A percentile compares a stretch with the other conserved stretches of the same genome.
phyloP scores from a whole-genome alignment of 768 basidiomycete species.

The Piloderma croceum region DNA sequence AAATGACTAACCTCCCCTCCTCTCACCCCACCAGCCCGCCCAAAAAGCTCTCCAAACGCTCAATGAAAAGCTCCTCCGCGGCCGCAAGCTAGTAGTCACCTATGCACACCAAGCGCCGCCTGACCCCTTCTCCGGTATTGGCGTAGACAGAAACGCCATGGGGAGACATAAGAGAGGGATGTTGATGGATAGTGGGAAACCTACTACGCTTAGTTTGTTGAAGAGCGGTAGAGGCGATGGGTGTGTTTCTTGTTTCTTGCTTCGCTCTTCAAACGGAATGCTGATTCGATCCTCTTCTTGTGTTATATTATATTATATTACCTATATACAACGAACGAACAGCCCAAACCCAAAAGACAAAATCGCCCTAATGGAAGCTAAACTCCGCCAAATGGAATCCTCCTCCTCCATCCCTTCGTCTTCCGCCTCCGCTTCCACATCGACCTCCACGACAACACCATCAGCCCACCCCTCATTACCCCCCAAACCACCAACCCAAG shows the following conservation, averaged over 20 bases:
- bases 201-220: conserved; percentile 83
- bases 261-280: conserved; percentile 1
- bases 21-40: conserved; percentile 81
- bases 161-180: conserved; percentile 34
- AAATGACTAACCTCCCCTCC: neutral
- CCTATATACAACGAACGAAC: too few relatives aligned
- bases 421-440: neutral
- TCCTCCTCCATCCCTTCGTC: neutral
- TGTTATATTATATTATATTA: too few relatives aligned
- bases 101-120: conserved; percentile 80
- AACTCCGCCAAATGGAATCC: conserved; percentile 73
- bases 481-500: conserved; percentile 18
- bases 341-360: conserved; percentile 83
- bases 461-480: conserved; percentile 19
- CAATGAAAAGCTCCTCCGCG: conserved; percentile 78
- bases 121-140: conserved; percentile 30
- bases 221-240: conserved; percentile 60
- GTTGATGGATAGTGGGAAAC: conserved; percentile 55
- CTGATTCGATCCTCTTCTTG: conserved; percentile 14
- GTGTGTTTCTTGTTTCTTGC: conserved; percentile 26
- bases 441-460: conserved; percentile 8
- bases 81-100: conserved; percentile 87
- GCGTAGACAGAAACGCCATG: conserved; percentile 14
- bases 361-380: conserved; percentile 95
- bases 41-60: conserved; percentile 65